Conservation (phyloP, 192 early-diverging fungal species). For the Umbelopsis sp. region DNA sequence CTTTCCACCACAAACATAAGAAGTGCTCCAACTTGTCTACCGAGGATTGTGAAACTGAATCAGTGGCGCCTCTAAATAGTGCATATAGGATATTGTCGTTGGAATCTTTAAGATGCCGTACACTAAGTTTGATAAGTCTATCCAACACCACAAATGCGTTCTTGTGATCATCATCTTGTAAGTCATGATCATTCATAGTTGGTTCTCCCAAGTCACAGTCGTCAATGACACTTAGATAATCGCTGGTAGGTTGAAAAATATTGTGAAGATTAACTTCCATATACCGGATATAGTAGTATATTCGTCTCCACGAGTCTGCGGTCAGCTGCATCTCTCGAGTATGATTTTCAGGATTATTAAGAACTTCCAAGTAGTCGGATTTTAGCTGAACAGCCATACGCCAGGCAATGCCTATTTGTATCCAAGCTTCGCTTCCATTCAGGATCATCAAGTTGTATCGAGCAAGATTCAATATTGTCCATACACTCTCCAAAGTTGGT, state of each 20-base stretch:
- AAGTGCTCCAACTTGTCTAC: constrained; percentile 19
- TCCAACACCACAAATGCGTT: constrained; percentile 12
- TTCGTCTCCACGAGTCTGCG: constrained; percentile 29
- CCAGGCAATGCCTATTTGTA: constrained; percentile 19
- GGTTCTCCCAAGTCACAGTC: constrained; percentile 23
- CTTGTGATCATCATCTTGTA: neutral
- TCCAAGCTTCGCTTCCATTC: constrained; percentile 18
- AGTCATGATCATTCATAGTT: neutral
- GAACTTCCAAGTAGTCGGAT: constrained; percentile 3
- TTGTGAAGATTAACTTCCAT: constrained; percentile 21
- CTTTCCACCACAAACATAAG: constrained; percentile 26
- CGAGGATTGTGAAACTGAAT: constrained; percentile 6
- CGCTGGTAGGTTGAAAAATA: constrained; percentile 1
- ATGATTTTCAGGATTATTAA: neutral
- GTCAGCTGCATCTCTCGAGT: neutral
- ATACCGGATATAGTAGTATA: constrained; percentile 23
- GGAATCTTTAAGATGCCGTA: constrained; percentile 7
- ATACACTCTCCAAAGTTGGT: constrained; percentile 11
- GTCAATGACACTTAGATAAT: neutral
- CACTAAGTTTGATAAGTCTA: constrained; percentile 11
- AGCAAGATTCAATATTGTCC: neutral
- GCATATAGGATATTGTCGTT: constrained; percentile 14
- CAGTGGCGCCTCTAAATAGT: constrained; percentile 20
- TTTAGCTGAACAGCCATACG: constrained; percentile 26
- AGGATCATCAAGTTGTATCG: constrained; percentile 1